Evolutionary conservation across 176 grass and related monocot genomes (phyloP), one percentile per base, ranked within the genome.

Genomic region (Eragrostis nindensis): DNA sequence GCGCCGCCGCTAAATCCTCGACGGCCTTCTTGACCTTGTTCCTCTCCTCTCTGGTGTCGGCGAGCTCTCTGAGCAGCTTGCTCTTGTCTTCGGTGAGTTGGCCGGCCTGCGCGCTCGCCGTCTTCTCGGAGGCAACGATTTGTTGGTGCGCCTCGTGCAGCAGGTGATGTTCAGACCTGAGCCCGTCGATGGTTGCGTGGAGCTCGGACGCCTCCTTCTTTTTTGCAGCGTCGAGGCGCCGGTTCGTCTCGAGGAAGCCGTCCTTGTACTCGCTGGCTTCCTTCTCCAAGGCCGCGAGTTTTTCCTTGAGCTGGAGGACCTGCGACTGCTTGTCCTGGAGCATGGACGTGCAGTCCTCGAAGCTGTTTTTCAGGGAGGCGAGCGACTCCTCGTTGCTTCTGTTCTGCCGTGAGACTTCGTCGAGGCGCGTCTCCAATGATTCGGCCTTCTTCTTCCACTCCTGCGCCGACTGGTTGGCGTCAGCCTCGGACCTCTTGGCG

Each of bases 11-110:
- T 25, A 92, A 76, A 67, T 92, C 87, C 15, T 87, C 85, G 3
- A 92, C 71, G 5, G 87, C 82, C 65, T 88, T 92, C 88, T 96
- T 96, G 5, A 38, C 80, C 44, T 77, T 96, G 14, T 93, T 83
- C 76, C 49, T 85, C 74, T 96, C 90, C 30, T 90, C 85, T 27
- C 66, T 96, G 54, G 74, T 67, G 6, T 66, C 50, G 22, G 66
- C 79, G 7, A 92, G 61, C 85, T 92, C 90, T 40, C 21, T 80
- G 4, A 86, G 18, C 62, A 96, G 55, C 78, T 11, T 90, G 66
- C 13, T 74, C 82, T 79, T 95, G 22, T 90, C 90, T 68, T 86
- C 79, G 0, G 69, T 70, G 12, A 95, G 85, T 2, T 32, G 7
- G 7, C 70, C 24, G 5, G 78, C 59, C 55, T 88, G 83, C 16